Evolutionary conservation across 139 green algal species (phyloP).

Genomic region (Micractinium sp.): DNA sequence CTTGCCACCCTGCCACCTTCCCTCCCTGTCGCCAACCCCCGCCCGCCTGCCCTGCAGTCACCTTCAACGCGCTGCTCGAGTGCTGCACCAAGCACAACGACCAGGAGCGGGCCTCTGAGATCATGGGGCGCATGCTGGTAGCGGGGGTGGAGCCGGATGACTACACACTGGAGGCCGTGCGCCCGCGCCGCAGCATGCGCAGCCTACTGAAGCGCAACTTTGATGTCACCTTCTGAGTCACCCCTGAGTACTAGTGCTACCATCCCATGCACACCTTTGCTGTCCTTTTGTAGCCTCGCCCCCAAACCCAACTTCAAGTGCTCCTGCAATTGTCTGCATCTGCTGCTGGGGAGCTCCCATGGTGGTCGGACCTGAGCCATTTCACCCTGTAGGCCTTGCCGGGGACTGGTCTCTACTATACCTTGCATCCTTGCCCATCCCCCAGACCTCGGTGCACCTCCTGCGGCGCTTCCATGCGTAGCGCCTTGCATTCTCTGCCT

Average conservation of each 20-base stretch:
- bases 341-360: no score
- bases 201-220: slow-evolving; percentile 59
- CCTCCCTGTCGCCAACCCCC: not conserved
- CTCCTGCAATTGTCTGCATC: no score
- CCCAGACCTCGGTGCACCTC: no score
- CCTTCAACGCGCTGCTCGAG: slow-evolving; percentile 85
- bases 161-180: slow-evolving; percentile 68
- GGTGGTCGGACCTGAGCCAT: not conserved
- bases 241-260: no score
- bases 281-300: not conserved
- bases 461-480: no score
- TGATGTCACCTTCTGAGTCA: slow-evolving; percentile 24
- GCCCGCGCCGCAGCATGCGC: slow-evolving; percentile 55
- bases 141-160: slow-evolving; percentile 64
- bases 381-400: not conserved
- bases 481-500: no score
- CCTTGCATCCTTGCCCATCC: not conserved
- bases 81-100: slow-evolving; percentile 81
- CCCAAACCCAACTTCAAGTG: not conserved
- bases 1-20: not conserved
- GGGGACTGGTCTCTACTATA: not conserved
- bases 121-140: slow-evolving; percentile 83
- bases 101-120: slow-evolving; percentile 69
- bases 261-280: not conserved
- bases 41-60: slow-evolving; percentile 44